Evolutionary conservation across 2,329 filamentous ascomycete species (phyloP), one percentile per base, ranked within the genome.

Genomic region (Hypoxylon sp.): DNA sequence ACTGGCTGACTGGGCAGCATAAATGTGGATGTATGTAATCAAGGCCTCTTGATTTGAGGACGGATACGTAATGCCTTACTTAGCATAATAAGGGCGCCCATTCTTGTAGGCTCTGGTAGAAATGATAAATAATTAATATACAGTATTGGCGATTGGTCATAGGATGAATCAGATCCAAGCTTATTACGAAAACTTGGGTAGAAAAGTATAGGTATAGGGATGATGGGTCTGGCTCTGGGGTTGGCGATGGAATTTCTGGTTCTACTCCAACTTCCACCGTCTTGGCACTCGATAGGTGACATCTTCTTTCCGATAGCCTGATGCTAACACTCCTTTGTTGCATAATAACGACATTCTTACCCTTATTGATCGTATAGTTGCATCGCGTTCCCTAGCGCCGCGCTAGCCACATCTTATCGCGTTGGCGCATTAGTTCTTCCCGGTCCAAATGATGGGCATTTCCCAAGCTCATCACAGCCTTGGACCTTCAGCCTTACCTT

Each of bases 381-480:
- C 39, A 44, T 44, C 17, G 17, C 13, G 7, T 19, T n/a, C n/a
- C 37, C 39, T 44, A 44, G 39, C 17, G 19, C 19, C 39, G 39
- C 46, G 24, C 50, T 53, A 35, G 31, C 21, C 31, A 8, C 24
- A 56, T 47, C 55, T 37, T 50, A 50, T 50, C 44, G 19, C 17
- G 24, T 35, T 53, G 31, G 50, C 50, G 31, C 37, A 31, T 29
- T 50, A 44, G 39, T 17, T 21, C 39, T 44, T 44, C 39, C 37
- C 39, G n/a, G 17, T 44, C 39, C 17, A 44, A 19, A 44, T 44
- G 17, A 44, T 4, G 15, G 17, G 39, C 39, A n/a, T 19, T 44
- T 44, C 47, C 47, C 27, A 31, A 56, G 15, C 39, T 54, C 35
- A 47, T 56, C 54, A 24, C 37, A 67, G 59, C 59, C 54, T 63